These are phyloP conservation scores for Tricholoma sp. DNA, from an alignment of 768 basidiomycete genomes.

Conservation along the genomic window DNA sequence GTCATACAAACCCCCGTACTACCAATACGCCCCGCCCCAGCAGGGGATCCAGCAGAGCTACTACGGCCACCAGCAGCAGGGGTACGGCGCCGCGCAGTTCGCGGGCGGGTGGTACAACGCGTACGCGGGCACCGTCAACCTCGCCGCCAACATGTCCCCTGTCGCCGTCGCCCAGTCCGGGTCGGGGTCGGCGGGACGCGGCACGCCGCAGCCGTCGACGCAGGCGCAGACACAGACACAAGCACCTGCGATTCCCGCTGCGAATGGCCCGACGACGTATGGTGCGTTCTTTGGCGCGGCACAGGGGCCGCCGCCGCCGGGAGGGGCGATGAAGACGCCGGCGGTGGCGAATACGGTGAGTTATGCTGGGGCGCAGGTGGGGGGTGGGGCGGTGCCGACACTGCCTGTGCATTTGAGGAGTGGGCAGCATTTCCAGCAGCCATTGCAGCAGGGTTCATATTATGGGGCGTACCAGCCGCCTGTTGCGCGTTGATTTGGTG, in stretches of 20 bases:
- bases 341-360: constrained; percentile 24
- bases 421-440: constrained; percentile 12
- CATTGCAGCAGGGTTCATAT: constrained; percentile 18
- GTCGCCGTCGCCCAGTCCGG: constrained; percentile 20
- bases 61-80: constrained; percentile 33
- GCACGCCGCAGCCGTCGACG: constrained; percentile 36
- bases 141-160: constrained; percentile 9
- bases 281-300: constrained; percentile 19
- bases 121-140: constrained; percentile 17
- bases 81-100: constrained; percentile 27
- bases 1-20: constrained; percentile 29
- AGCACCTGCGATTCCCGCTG: constrained; percentile 2
- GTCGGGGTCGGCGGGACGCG: constrained; percentile 10
- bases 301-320: constrained; percentile 1
- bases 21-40: constrained; percentile 9
- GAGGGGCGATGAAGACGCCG: constrained; percentile 13
- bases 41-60: constrained; percentile 22
- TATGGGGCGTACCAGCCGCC: constrained; percentile 21
- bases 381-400: constrained; percentile 17
- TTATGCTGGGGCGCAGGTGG: constrained; percentile 5
- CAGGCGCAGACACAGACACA: constrained; percentile 5
- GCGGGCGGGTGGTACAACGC: constrained; percentile 27
- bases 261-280: constrained; percentile 15
- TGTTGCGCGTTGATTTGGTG: constrained; percentile 10
- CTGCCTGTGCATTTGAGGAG: constrained; percentile 28